These are phyloP conservation scores for Kwoniella newhampshirensis DNA, from an alignment of 768 basidiomycete genomes.

Conservation along the genomic window DNA sequence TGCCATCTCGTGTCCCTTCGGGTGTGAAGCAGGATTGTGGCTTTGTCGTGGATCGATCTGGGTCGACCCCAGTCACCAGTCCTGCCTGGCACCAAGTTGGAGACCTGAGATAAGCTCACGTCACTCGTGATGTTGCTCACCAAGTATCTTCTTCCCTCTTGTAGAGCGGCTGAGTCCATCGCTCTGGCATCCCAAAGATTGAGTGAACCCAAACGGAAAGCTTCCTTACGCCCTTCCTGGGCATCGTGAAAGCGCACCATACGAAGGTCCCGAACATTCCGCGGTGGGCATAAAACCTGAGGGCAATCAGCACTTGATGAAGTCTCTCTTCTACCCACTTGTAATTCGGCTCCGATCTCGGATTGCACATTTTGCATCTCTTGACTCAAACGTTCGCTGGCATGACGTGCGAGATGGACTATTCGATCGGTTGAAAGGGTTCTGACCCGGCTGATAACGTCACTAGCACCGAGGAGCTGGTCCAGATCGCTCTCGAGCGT, in stretches of 20 bases:
- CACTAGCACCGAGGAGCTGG: constrained; percentile 63
- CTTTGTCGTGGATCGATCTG: constrained; percentile 56
- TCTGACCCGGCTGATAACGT: constrained; percentile 57
- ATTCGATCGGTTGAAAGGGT: constrained; percentile 52
- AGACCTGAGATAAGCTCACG: constrained; percentile 55
- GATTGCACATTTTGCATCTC: constrained; percentile 54
- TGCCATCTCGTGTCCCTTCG: constrained; percentile 61
- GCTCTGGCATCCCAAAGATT: constrained; percentile 77
- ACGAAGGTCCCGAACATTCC: constrained; percentile 73
- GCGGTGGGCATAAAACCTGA: constrained; percentile 66
- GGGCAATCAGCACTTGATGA: background rate
- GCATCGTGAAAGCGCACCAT: constrained; percentile 65
- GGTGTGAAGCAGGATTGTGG: constrained; percentile 70
- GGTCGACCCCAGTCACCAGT: constrained; percentile 68
- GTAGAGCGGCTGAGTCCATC: constrained; percentile 61
- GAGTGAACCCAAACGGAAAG: constrained; percentile 67
- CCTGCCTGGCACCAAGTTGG: constrained; percentile 71
- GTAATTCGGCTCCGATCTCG: constrained; percentile 71
- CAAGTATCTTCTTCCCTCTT: constrained; percentile 63
- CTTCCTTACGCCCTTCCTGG: constrained; percentile 58
- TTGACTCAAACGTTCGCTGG: constrained; percentile 14
- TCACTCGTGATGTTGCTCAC: constrained; percentile 24
- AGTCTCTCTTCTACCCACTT: constrained; percentile 59
- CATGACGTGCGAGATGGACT: constrained; percentile 38
- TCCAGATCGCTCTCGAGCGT: constrained; percentile 61